Evolutionary conservation across 306 rosid species (phyloP), one percentile per base, ranked within the genome.

Genomic region (Gynostemma pentaphyllum): DNA sequence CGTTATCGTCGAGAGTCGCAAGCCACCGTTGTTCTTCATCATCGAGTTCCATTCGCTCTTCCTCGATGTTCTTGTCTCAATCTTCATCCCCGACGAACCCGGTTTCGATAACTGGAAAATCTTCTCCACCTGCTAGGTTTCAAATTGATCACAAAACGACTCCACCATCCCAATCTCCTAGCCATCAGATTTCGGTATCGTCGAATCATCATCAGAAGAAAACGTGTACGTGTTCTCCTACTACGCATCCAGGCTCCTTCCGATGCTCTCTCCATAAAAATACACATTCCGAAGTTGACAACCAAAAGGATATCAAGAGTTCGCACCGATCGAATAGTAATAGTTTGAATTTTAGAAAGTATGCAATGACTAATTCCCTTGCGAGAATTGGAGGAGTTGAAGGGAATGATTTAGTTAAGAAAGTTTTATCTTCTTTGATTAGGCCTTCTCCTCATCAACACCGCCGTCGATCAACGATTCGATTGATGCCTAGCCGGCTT

Each of bases 391-490:
- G 96, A 13, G 88, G 95, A 47, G 98, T 91, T 0, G 98, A 91
- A 44, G 98, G 97, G 12, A 15, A 7, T 1, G 95, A 91, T 63
- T 75, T 91, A 13, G 90, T 91, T 42, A 83, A 66, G 40, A 76
- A 92, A 57, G 95, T 95, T 23, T 75, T 91, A 36, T 22, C 96
- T 0, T 86, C 98, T 15, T 47, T 91, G 78, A 88, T 88, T 70
- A 84, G 98, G 0, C 98, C 98, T 15, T 91, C 98, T 0, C 88
- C 96, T n/a, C 92, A 88, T 51, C 88, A 87, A 41, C 96, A 83
- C 72, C 68, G 68, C 46, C 75, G 96, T 24, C 84, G 87, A 5
- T 76, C 80, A 0, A 86, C 79, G 13, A 85, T 83, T 78, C 89
- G 48, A 16, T 88, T 87, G 1, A 68, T 92, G 34, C 96, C 88